A percentile compares a stretch with the other conserved stretches of the same genome.
Evolutionary conservation across 345 rosid genomes (phyloP).

Genomic region (Eutrema heterophyllum): DNA sequence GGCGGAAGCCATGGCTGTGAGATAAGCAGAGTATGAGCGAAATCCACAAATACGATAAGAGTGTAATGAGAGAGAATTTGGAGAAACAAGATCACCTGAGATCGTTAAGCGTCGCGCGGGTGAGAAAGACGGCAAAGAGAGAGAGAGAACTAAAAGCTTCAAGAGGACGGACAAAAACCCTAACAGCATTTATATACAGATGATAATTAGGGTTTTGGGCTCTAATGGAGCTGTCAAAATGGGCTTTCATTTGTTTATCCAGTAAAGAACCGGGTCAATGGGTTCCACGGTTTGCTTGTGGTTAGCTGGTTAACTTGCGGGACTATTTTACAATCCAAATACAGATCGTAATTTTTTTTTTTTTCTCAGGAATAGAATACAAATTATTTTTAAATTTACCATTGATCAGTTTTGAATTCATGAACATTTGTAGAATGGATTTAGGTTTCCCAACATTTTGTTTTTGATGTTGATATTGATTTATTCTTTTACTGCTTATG

Average conservation of each 20-base stretch:
- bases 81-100: slow-evolving; percentile 13
- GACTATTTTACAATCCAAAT: not conserved
- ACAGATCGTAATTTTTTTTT: no score
- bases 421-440: not conserved
- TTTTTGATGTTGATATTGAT: not conserved
- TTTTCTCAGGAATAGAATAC: no score
- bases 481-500: not conserved
- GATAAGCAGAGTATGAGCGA: slow-evolving; percentile 5
- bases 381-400: no score
- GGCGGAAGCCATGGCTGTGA: slow-evolving; percentile 30
- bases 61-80: not conserved
- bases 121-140: slow-evolving; percentile 10
- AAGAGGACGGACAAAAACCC: slow-evolving; percentile 21
- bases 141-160: not conserved
- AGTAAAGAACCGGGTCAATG: slow-evolving; percentile 6
- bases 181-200: slow-evolving; percentile 9
- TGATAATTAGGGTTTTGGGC: slow-evolving; percentile 23
- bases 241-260: slow-evolving; percentile 21
- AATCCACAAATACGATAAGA: not conserved
- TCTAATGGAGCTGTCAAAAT: not conserved
- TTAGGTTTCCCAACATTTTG: not conserved
- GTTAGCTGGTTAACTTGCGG: slow-evolving; percentile 7
- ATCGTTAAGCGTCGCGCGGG: slow-evolving; percentile 21
- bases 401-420: not conserved
- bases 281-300: not conserved